These are phyloP conservation scores for Xanthoconium stramineum DNA, from an alignment of 768 basidiomycete species.

Conservation along the genomic window DNA sequence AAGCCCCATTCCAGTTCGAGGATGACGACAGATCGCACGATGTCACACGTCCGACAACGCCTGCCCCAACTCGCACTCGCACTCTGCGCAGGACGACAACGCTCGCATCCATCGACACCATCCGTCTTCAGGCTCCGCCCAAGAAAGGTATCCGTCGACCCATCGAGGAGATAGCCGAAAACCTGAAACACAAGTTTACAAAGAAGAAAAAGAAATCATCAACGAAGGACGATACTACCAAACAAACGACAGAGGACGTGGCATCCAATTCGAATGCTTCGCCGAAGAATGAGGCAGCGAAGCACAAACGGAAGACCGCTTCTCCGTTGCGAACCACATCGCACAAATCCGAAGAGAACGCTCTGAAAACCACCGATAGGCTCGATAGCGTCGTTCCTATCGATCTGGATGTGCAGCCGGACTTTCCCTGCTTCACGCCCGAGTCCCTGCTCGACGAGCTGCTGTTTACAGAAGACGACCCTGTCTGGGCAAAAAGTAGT, in stretches of 20 bases:
- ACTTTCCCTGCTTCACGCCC: neutral
- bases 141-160: conserved; percentile 12
- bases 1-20: neutral
- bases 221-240: neutral
- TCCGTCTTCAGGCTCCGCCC: neutral
- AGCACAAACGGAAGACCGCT: neutral
- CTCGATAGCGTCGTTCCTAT: conserved; percentile 4
- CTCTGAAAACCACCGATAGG: neutral
- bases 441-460: neutral
- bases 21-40: neutral
- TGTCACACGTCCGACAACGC: neutral
- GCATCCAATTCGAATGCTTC: neutral
- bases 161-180: conserved; percentile 10
- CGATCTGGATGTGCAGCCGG: neutral
- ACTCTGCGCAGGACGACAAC: conserved; percentile 20
- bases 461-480: neutral
- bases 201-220: conserved; percentile 3
- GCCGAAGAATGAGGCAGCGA: neutral
- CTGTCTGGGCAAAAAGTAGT: neutral
- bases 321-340: neutral
- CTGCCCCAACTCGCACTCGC: neutral
- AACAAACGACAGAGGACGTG: neutral
- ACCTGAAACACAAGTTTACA: neutral
- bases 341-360: neutral
- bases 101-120: conserved; percentile 15